Evolutionary conservation across 1,284 basidiomycete species (phyloP).

Genomic region (Pholiota adiposa): DNA sequence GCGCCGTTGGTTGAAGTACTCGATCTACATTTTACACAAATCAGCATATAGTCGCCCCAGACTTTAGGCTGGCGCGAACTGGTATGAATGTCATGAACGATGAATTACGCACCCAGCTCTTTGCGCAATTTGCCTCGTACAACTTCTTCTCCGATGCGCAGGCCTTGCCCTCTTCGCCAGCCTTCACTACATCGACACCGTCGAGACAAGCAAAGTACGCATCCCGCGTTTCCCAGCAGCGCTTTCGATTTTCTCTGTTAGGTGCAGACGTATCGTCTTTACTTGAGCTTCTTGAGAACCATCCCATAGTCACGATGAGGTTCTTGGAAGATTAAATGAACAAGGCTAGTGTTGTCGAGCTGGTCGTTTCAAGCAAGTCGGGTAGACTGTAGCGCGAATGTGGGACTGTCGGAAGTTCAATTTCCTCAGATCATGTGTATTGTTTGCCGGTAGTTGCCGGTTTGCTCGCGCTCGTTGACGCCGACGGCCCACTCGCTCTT

Average conservation of each 20-base stretch:
- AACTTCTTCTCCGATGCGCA: conserved; percentile 55
- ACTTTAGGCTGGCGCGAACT: background rate
- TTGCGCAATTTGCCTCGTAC: conserved; percentile 75
- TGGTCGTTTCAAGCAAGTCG: too few species aligned
- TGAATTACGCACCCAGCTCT: conserved; percentile 75
- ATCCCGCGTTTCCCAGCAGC: conserved; percentile 81
- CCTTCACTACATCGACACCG: conserved; percentile 60
- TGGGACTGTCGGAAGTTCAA: too few species aligned
- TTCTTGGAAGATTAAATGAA: background rate
- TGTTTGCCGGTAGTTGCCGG: background rate
- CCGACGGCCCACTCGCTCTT: background rate
- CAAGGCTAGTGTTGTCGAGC: background rate
- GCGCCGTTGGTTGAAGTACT: conserved; percentile 83
- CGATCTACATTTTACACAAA: conserved; percentile 63
- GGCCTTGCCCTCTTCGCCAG: conserved; percentile 64
- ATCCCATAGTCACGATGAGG: conserved; percentile 34
- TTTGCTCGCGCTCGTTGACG: background rate
- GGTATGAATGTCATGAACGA: background rate
- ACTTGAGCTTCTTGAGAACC: conserved; percentile 38
- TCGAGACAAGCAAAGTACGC: conserved; percentile 81
- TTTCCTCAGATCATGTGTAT: too few species aligned
- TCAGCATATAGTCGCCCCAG: background rate
- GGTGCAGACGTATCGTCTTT: conserved; percentile 45
- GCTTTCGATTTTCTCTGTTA: conserved; percentile 60
- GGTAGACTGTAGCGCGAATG: too few species aligned